phyloP scores from a whole-genome alignment of 768 basidiomycete genomes.

The Suillus bovinus region DNA sequence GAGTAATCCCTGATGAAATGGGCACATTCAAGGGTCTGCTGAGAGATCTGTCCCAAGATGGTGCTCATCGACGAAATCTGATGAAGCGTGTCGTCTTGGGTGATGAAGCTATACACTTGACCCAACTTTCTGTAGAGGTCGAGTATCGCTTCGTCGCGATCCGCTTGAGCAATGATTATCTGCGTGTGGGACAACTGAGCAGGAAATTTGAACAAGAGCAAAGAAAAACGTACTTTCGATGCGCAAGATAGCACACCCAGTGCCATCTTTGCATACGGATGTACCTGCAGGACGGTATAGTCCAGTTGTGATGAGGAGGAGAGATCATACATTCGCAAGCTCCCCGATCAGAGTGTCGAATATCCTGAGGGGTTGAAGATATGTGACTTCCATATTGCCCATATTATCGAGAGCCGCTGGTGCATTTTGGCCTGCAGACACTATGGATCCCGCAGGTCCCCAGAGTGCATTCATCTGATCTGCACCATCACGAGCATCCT shows the following conservation, averaged over 20 bases:
- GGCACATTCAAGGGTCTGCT: slow-evolving; percentile 9
- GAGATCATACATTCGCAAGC: neutral
- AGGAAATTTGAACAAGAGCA: too few relatives aligned
- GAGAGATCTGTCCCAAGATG: neutral
- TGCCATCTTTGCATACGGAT: slow-evolving; percentile 8
- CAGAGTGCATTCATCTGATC: neutral
- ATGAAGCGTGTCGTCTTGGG: neutral
- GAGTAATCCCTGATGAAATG: slow-evolving; percentile 11
- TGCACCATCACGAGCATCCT: neutral
- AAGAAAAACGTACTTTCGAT: neutral
- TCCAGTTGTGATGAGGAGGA: neutral
- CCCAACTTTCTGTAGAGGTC: slow-evolving; percentile 4
- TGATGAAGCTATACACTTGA: slow-evolving; percentile 9
- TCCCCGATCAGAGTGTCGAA: neutral
- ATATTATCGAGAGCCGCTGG: neutral
- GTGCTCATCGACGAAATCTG: neutral
- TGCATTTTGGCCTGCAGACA: neutral
- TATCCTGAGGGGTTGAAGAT: neutral
- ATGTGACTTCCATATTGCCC: neutral
- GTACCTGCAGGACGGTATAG: neutral
- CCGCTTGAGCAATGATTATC: neutral
- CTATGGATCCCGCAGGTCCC: neutral
- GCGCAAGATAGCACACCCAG: neutral
- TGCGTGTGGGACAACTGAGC: neutral
- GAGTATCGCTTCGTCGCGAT: neutral